Conservation (phyloP, 495 filamentous ascomycete genomes). For the Neurospora sp. region DNA sequence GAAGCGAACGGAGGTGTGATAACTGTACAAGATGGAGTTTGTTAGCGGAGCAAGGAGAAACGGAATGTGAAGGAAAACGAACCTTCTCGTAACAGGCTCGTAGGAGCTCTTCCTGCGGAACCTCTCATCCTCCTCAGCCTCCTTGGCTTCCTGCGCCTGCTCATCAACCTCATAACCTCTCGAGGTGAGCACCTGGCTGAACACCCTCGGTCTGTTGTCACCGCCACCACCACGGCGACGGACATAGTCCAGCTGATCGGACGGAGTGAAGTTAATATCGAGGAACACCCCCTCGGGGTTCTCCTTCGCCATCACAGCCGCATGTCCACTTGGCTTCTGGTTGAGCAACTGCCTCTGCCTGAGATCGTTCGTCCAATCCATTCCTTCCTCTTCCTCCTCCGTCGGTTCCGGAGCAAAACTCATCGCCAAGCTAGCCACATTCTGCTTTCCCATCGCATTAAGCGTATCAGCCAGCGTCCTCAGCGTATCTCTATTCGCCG, state of each 20-base stretch:
- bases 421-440: slow-evolving; percentile 63
- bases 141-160: slow-evolving; percentile 5
- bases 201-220: slow-evolving; percentile 11
- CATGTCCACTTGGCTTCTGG: not conserved
- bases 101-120: slow-evolving; percentile 8
- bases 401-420: slow-evolving; percentile 18
- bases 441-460: slow-evolving; percentile 69
- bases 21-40: slow-evolving; percentile 8
- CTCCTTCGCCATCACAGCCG: slow-evolving; percentile 1
- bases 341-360: not conserved
- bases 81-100: slow-evolving; percentile 18
- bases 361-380: not conserved
- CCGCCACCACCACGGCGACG: slow-evolving; percentile 1
- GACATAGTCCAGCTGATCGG: slow-evolving; percentile 15
- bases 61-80: not conserved
- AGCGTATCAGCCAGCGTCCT: slow-evolving; percentile 60
- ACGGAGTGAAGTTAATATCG: slow-evolving; percentile 17
- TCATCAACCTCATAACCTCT: slow-evolving; percentile 9
- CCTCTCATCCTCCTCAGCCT: slow-evolving; percentile 6
- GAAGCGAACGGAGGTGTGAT: slow-evolving; percentile 48
- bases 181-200: slow-evolving; percentile 19
- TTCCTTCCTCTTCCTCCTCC: slow-evolving; percentile 9
- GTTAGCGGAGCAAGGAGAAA: slow-evolving; percentile 1
- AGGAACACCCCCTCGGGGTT: slow-evolving; percentile 12
- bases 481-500: slow-evolving; percentile 38